Percentiles rank a stretch among this genome's conserved stretches.
Evolutionary conservation across 2,329 filamentous ascomycete species (phyloP).

Genomic region (Microdochium trichocladiopsis): DNA sequence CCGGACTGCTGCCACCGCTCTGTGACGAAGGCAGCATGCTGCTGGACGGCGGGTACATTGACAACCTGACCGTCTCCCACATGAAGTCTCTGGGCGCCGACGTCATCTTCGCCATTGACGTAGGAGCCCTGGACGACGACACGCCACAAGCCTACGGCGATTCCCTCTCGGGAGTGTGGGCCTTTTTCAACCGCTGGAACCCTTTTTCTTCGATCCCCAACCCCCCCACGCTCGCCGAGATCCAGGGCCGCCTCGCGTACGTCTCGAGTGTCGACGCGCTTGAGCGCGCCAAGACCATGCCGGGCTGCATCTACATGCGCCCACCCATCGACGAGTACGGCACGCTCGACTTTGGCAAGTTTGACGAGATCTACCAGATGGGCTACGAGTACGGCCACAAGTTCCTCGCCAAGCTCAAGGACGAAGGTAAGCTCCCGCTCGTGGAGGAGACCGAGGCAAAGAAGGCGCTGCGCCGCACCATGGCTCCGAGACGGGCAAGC

Average conservation of each 20-base stretch:
- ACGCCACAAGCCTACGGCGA: constrained; percentile 91
- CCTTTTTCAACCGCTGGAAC: constrained; percentile 93
- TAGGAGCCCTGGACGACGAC: constrained; percentile 86
- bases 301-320: constrained; percentile 92
- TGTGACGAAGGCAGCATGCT: constrained; percentile 98
- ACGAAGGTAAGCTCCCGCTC: constrained; percentile 67
- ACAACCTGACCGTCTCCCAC: constrained; percentile 93
- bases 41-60: constrained; percentile 91
- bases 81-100: constrained; percentile 95
- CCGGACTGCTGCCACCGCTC: constrained; percentile 83
- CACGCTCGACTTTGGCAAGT: constrained; percentile 93
- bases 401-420: constrained; percentile 69
- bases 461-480: constrained; percentile 68
- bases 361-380: constrained; percentile 90
- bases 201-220: constrained; percentile 85
- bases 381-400: constrained; percentile 82
- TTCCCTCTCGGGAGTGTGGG: constrained; percentile 91
- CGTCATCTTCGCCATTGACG: constrained; percentile 91
- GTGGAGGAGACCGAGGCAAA: constrained; percentile 70
- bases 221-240: constrained; percentile 89
- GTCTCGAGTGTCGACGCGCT: constrained; percentile 92
- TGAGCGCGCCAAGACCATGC: constrained; percentile 83
- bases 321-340: constrained; percentile 91
- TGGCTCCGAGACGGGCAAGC: constrained; percentile 73
- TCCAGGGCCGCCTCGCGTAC: constrained; percentile 90